Evolutionary conservation across 139 green algal species (phyloP), one percentile per base, ranked within the genome.

Genomic region (Ettlia oleoabundans): DNA sequence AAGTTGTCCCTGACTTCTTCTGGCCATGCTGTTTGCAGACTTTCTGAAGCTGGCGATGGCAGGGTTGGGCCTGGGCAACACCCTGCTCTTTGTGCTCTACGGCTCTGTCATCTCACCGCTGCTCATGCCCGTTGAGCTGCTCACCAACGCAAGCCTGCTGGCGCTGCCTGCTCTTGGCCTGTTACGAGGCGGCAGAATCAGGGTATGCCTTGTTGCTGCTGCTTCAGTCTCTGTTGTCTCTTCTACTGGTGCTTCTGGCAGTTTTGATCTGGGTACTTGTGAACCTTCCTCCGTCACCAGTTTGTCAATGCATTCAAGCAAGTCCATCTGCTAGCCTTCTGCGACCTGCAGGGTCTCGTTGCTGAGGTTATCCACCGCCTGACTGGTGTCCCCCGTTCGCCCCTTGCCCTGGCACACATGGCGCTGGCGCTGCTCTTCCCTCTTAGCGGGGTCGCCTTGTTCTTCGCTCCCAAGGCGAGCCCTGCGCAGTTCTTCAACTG

Each of bases 61-160:
- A 24, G 72, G 51, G 4, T 33, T 67, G 51, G 52, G 72, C 72
- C 72, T 79, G 51, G 51, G 33, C 19, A 47, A 67, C 42, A 30
- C 35, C 51, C 72, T 79, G 6, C n/a, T 22, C 72, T 63, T 63
- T 28, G 18, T 53, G 32, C 66, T 52, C 72, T 79, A 79, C 51
- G 3, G 37, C 43, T 3, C 4, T 18, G 43, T 43, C 43, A 32
- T 43, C 70, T 10, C 6, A 2, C 13, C 18, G 43, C 32, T 42
- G 6, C 28, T 21, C 32, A 32, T 47, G 33, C 72, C 72, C 22
- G 13, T 38, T 0, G 35, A 67, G 35, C 24, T 67, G 33, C 51
- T 22, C 30, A 22, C 28, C 21, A 51, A 43, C 51, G 51, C 15
- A 30, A 7, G 22, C 32, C 15, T 10, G 32, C 21, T 35, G 0